These are phyloP conservation scores for Skeletonema marinoi DNA, from an alignment of 108 stramenopile species.

Conservation along the genomic window DNA sequence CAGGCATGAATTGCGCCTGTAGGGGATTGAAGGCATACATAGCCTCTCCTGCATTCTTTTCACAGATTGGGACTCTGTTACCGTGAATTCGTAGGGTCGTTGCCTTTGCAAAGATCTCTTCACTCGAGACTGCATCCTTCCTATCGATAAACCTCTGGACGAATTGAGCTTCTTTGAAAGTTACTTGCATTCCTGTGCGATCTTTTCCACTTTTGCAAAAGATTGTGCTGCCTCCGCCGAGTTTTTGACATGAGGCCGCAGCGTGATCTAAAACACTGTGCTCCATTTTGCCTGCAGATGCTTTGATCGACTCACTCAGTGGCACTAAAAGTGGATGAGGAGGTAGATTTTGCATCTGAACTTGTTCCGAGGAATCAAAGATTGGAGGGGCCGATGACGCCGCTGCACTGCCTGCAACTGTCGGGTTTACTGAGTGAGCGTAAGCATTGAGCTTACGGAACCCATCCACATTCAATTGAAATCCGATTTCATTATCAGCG, in stretches of 20 bases:
- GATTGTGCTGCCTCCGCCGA: slow-evolving; percentile 80
- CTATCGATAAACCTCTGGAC: slow-evolving; percentile 53
- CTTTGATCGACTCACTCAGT: slow-evolving; percentile 68
- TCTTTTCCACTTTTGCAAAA: slow-evolving; percentile 96
- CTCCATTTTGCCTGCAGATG: slow-evolving; percentile 82
- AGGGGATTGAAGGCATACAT: slow-evolving; percentile 91
- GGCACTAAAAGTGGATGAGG: slow-evolving; percentile 66
- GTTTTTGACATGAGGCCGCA: slow-evolving; percentile 64
- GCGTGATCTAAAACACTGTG: slow-evolving; percentile 86
- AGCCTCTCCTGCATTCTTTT: slow-evolving; percentile 92
- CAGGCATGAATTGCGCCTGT: slow-evolving; percentile 92
- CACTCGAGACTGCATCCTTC: slow-evolving; percentile 22
- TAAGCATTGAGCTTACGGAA: slow-evolving; percentile 87
- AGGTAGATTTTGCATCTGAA: slow-evolving; percentile 39
- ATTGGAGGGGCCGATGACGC: slow-evolving; percentile 23
- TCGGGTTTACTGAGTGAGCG: slow-evolving; percentile 68
- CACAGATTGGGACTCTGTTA: slow-evolving; percentile 83
- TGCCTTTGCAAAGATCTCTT: slow-evolving; percentile 50
- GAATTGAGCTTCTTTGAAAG: slow-evolving; percentile 87
- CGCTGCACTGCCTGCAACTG: slow-evolving; percentile 14
- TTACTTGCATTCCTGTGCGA: slow-evolving; percentile 94
- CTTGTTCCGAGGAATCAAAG: slow-evolving; percentile 26
- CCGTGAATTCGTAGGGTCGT: slow-evolving; percentile 86
- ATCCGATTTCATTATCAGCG: slow-evolving; percentile 77
- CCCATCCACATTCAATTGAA: slow-evolving; percentile 83